Conservation (phyloP, 768 basidiomycete genomes). For the Leccinum pellstonianum region DNA sequence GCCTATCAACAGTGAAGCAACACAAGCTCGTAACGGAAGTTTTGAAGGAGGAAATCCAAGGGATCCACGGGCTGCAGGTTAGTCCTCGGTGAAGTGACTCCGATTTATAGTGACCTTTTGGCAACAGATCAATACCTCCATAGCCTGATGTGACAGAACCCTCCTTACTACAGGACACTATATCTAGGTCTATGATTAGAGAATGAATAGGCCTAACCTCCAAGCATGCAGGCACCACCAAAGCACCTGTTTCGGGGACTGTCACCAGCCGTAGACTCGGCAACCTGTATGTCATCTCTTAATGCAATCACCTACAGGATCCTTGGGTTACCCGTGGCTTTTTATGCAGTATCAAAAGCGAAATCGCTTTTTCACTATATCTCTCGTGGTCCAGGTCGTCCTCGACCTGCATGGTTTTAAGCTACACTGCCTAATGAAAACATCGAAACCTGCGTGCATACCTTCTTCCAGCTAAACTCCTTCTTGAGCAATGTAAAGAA, state of each 20-base stretch:
- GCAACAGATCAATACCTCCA: constrained; percentile 39
- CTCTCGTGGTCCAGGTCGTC: constrained; percentile 60
- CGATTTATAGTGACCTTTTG: constrained; percentile 7
- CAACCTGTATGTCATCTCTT: neutral
- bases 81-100: constrained; percentile 21
- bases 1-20: constrained; percentile 85
- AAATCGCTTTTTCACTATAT: constrained; percentile 67
- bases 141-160: constrained; percentile 6
- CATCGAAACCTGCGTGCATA: constrained; percentile 25
- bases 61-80: constrained; percentile 94
- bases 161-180: constrained; percentile 1
- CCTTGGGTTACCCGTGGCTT: constrained; percentile 7
- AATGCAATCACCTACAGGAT: neutral
- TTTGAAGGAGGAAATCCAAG: constrained; percentile 85
- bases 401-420: constrained; percentile 41
- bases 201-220: neutral
- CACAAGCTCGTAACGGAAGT: constrained; percentile 86
- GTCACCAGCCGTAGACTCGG: neutral
- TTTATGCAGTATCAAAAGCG: constrained; percentile 45
- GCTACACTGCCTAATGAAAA: neutral
- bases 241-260: neutral
- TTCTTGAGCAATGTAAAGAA: constrained; percentile 83
- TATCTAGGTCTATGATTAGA: constrained; percentile 12
- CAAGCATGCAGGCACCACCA: neutral
- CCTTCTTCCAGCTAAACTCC: constrained; percentile 71